A percentile compares a stretch with the other conserved stretches of the same genome.
These are phyloP conservation scores for Iberis amara DNA, from an alignment of 441 rosid genomes.

Conservation along the genomic window DNA sequence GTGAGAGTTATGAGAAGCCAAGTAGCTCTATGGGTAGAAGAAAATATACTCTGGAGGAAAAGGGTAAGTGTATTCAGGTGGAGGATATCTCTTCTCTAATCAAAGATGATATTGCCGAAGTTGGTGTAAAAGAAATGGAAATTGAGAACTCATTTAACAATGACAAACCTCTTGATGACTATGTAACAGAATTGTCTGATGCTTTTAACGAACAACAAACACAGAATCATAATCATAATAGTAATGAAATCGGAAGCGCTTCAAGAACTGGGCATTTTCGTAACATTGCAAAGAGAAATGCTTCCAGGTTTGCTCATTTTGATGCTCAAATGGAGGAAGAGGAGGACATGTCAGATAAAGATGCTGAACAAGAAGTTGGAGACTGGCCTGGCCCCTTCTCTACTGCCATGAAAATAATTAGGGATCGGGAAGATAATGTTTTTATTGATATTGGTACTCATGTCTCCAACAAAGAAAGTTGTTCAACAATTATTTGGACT, in stretches of 20 bases:
- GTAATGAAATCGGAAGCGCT: conserved; percentile 8
- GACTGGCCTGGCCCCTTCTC: conserved; percentile 99
- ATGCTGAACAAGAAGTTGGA: conserved; percentile 41
- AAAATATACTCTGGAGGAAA: conserved; percentile 38
- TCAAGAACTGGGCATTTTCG: conserved; percentile 45
- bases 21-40: conserved; percentile 27
- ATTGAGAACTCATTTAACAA: conserved; percentile 12
- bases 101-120: conserved; percentile 1
- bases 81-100: conserved; percentile 14
- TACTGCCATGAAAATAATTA: conserved; percentile 85
- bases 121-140: conserved; percentile 24
- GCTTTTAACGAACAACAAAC: conserved; percentile 11
- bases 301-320: conserved; percentile 70
- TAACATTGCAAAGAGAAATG: conserved; percentile 55
- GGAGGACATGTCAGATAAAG: conserved; percentile 35
- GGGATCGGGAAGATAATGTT: conserved; percentile 48
- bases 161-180: conserved; percentile 12
- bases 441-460: conserved; percentile 17
- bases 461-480: conserved; percentile 24
- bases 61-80: conserved; percentile 40
- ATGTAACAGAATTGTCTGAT: conserved; percentile 14
- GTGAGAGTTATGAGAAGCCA: conserved; percentile 15
- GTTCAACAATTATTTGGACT: conserved; percentile 46
- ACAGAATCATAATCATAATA: not conserved
- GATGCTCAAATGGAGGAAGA: conserved; percentile 34